Evolutionary conservation across 2,329 filamentous ascomycete species (phyloP), one percentile per base, ranked within the genome.

Genomic region (Ceratocystis huliohia): DNA sequence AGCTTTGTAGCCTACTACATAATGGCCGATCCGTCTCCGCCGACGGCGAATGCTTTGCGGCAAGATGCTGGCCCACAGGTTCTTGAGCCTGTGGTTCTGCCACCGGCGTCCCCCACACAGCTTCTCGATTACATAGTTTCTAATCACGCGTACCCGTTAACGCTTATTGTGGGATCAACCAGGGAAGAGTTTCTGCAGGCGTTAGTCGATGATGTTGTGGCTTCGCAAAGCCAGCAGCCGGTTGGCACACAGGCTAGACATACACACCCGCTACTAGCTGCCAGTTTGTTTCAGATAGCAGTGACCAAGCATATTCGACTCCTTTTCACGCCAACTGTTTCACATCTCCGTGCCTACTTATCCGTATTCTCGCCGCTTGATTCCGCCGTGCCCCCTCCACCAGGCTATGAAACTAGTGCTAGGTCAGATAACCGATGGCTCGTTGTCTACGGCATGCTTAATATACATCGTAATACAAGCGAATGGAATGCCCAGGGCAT

Each of bases 401-500:
- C 78, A 13, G 69, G 69, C 69, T 63, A 69, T 66, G 46, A 33
- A 56, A 70, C 1, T 48, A 22, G 17, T 41, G 5, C 69, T 61
- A 63, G 53, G 30, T 10, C 66, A 15, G 30, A 45, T 41, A 13
- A 33, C 69, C 80, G 82, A 0, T 73, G 80, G 25, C 75, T 91
- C 2, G 73, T 89, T 1, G 75, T 88, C 1, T 87, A 89, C 70
- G 85, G 87, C 63, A 79, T 88, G 53, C 72, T 91, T 17, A 77
- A 80, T 22, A 74, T 88, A 53, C 89, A 92, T 73, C 80, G 82
- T 28, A 80, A 83, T 65, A 88, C 86, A 0, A 84, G 84, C 69
- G 86, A 89, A 68, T 91, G 88, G 82, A 91, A 87, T 63, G 87
- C 85, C 0, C 88, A 91, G 74, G 89, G 88, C 0, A 73, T 92